Evolutionary conservation across 495 filamentous ascomycete species (phyloP).

Genomic region (Xylaria longipes): DNA sequence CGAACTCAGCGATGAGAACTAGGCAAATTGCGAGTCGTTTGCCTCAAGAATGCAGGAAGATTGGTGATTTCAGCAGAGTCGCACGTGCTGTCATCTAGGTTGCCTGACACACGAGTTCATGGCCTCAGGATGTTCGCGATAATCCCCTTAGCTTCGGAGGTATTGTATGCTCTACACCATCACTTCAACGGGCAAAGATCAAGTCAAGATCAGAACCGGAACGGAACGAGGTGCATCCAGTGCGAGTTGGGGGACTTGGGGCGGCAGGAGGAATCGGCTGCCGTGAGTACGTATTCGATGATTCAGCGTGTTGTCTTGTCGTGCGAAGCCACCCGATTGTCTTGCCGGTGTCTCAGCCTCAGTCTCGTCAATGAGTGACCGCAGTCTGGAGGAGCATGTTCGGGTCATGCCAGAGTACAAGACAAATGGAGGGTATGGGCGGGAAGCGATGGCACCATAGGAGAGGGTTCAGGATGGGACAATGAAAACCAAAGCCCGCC

Average conservation of each 20-base stretch:
- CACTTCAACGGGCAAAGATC: neutral
- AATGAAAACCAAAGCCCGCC: constrained; percentile 9
- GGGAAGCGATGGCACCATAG: constrained; percentile 13
- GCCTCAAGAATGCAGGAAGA: neutral
- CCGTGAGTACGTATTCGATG: constrained; percentile 8
- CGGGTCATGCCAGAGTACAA: neutral
- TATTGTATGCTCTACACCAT: constrained; percentile 12
- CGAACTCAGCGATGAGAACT: neutral
- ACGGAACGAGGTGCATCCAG: neutral
- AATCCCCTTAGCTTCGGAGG: neutral
- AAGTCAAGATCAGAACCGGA: constrained; percentile 2
- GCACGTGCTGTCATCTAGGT: neutral
- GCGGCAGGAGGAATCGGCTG: neutral
- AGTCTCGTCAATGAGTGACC: constrained; percentile 17
- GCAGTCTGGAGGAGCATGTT: neutral
- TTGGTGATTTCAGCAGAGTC: neutral
- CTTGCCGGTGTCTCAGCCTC: constrained; percentile 24
- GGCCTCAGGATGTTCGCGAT: neutral
- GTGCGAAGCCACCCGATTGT: constrained; percentile 18
- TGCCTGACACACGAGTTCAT: constrained; percentile 3
- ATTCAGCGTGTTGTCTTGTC: constrained; percentile 15
- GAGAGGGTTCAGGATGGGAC: constrained; percentile 5
- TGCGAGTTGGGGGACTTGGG: neutral
- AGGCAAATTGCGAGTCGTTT: neutral
- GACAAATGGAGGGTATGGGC: neutral